These are phyloP conservation scores for Melaleuca alternifolia DNA, from an alignment of 345 rosid genomes.

Conservation along the genomic window DNA sequence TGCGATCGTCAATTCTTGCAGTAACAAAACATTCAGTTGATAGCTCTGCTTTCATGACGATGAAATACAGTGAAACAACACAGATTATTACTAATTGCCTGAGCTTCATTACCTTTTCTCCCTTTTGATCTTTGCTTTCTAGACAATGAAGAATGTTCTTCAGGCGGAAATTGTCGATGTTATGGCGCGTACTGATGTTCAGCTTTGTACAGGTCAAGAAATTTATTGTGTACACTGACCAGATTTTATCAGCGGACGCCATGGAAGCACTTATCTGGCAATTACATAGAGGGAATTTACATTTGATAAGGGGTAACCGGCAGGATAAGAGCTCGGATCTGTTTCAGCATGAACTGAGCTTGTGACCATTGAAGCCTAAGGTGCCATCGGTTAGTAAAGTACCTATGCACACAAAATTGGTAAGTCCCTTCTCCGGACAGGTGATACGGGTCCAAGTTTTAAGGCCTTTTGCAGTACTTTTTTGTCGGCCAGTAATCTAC, in stretches of 20 bases:
- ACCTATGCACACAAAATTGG: too few relatives aligned
- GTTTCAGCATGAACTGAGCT: background rate
- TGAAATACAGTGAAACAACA: background rate
- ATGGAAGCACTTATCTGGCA: background rate
- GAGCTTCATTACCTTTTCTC: background rate
- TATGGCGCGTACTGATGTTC: background rate
- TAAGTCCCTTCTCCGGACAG: too few relatives aligned
- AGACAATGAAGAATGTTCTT: background rate
- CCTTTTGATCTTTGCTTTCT: background rate
- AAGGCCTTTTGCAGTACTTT: background rate
- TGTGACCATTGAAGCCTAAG: background rate
- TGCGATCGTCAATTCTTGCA: background rate
- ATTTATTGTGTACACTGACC: background rate
- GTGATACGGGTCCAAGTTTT: background rate
- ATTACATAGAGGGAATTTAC: background rate
- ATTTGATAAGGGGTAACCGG: background rate
- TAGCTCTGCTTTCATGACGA: background rate
- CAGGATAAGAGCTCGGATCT: background rate
- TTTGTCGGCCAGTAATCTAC: background rate
- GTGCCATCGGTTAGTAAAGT: background rate
- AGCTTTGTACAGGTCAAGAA: background rate
- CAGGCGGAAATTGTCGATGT: background rate
- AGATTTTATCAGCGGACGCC: background rate
- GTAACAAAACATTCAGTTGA: background rate
- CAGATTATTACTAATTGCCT: background rate